Evolutionary conservation across 1,284 basidiomycete genomes (phyloP).

Genomic region (Mixia osmundae): DNA sequence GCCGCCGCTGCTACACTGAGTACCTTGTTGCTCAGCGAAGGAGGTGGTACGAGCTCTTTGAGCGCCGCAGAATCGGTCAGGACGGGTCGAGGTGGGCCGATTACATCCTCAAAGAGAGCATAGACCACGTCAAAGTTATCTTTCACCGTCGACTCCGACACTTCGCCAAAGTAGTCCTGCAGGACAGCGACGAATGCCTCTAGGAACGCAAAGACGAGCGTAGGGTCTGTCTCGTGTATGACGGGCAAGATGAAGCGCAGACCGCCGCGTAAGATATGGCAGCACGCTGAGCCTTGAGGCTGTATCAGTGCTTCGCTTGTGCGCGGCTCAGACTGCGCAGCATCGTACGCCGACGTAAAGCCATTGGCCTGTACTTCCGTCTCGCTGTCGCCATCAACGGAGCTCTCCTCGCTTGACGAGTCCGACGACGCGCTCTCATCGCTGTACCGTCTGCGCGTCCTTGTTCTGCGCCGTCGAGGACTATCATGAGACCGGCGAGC

Average conservation of each 20-base stretch:
- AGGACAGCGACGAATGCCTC: slow-evolving; percentile 62
- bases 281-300: no score
- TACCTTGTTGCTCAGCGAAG: slow-evolving; percentile 56
- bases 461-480: no score
- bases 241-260: slow-evolving; percentile 5
- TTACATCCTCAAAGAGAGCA: slow-evolving; percentile 78
- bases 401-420: no score
- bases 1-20: slow-evolving; percentile 37
- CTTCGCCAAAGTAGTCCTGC: slow-evolving; percentile 58
- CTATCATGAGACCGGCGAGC: no score
- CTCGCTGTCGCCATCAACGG: no score
- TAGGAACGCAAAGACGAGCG: slow-evolving; percentile 71
- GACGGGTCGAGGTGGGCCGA: slow-evolving; percentile 27
- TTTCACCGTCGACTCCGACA: slow-evolving; percentile 46
- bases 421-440: no score
- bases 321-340: no score
- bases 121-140: slow-evolving; percentile 94
- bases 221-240: slow-evolving; percentile 36
- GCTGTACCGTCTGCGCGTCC: no score
- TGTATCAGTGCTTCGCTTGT: no score
- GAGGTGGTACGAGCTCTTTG: slow-evolving; percentile 73
- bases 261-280: slow-evolving; percentile 5
- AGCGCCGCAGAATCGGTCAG: slow-evolving; percentile 83
- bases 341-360: no score
- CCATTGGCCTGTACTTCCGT: no score